Evolutionary conservation across 106 monocot genomes (phyloP), one percentile per base, ranked within the genome.

Genomic region (Apostasia ramifera): DNA sequence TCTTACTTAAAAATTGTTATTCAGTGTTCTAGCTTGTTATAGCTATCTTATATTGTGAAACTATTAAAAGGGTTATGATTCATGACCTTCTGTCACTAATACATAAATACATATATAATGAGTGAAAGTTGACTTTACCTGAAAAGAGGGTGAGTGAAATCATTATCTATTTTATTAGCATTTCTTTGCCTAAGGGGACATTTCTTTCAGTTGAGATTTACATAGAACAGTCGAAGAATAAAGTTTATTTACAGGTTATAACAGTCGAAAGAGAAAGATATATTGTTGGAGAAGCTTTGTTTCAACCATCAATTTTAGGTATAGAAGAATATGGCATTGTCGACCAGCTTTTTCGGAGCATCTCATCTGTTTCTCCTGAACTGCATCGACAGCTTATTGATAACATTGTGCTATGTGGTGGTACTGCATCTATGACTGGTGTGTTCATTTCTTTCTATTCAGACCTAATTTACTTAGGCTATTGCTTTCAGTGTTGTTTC

Each of bases 261-360:
- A 87, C 78, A 40, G 87, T 97, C 44, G 84, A 78, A 74, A 89
- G 78, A 66, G 89, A 97, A 67, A 76, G 78, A 13, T 92, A 85
- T 63, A 76, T 85, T 81, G 89, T 92, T 73, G 92, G 97, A 63
- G 97, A 97, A 81, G 97, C 97, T 76, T 67, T 97, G 40, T 94
- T 94, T 77, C 86, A 90, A 58, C 94, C 94, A 71, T 80, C 79
- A 41, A 83, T 94, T 39, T 83, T 94, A 61, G 90, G 87, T 13
- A 71, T 94, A 63, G 89, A 97, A 70, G 89, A 92, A 70, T 85
- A 87, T 83, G 97, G 97, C 8, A 82, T 97, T 69, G 92, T 97
- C 63, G 92, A 97, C 6, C 97, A 97, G 74, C 84, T 95, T 43
- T 83, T 98, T 44, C 80, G 81, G n/a, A 74, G 92, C 71, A 86